Evolutionary conservation across 2,329 filamentous ascomycete species (phyloP).

Genomic region (Tothia fuscella): DNA sequence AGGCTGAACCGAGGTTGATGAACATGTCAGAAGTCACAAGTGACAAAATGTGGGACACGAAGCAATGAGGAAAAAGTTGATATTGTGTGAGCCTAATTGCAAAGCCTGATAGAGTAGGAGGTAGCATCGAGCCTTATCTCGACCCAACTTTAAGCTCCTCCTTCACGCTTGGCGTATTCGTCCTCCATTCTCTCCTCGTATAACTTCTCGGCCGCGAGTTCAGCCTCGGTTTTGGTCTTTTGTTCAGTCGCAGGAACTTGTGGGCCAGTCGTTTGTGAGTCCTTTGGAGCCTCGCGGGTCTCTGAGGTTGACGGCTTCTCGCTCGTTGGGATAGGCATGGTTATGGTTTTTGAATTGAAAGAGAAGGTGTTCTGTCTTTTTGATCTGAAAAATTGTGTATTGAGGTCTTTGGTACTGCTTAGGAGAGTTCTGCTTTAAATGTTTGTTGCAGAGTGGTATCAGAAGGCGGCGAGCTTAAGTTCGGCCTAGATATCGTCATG

Average conservation of each 20-base stretch:
- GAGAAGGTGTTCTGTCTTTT: no score
- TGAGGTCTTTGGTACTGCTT: no score
- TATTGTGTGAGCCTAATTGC: background rate
- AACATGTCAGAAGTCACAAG: background rate
- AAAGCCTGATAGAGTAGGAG: background rate
- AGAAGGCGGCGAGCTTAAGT: no score
- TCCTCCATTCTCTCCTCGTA: slow-evolving; percentile 29
- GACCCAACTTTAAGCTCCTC: slow-evolving; percentile 19
- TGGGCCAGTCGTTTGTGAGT: background rate
- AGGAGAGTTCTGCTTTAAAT: no score
- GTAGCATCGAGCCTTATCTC: background rate
- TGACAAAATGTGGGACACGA: background rate
- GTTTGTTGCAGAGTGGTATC: no score
- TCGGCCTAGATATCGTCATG: no score
- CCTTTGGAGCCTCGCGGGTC: slow-evolving; percentile 4
- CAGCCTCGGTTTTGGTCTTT: slow-evolving; percentile 18
- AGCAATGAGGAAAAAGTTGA: background rate
- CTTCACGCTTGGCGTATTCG: slow-evolving; percentile 28
- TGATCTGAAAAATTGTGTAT: no score
- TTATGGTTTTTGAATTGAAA: no score
- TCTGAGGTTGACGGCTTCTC: slow-evolving; percentile 14
- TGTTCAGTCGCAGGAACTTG: background rate
- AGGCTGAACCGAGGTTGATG: background rate
- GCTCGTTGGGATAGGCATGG: slow-evolving; percentile 12
- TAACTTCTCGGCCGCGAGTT: slow-evolving; percentile 22